phyloP scores from a whole-genome alignment of 176 grass and related monocot species.

The Carex parvula region DNA sequence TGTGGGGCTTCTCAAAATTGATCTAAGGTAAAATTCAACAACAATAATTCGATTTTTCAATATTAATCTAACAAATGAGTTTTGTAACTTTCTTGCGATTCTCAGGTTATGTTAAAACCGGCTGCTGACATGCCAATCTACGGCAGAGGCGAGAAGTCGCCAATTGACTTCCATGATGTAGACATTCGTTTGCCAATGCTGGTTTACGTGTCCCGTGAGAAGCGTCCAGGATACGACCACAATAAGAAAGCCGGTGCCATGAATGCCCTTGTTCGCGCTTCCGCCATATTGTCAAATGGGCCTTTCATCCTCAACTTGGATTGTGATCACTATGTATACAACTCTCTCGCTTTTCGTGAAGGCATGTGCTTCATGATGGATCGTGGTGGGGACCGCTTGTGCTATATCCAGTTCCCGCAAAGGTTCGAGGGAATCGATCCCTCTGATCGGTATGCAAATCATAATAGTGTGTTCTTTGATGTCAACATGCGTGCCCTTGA shows the following conservation, averaged over 20 bases:
- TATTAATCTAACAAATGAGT: background rate
- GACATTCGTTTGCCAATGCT: conserved; percentile 84
- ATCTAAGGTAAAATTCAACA: background rate
- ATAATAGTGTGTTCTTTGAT: conserved; percentile 97
- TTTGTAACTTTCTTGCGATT: conserved; percentile 22
- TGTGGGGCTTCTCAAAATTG: background rate
- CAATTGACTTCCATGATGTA: conserved; percentile 56
- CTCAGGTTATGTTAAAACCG: conserved; percentile 93
- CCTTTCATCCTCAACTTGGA: conserved; percentile 98
- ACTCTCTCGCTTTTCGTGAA: conserved; percentile 77
- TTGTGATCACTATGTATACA: conserved; percentile 95
- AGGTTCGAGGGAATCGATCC: conserved; percentile 95
- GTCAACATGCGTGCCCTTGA: conserved; percentile 99
- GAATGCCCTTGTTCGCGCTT: conserved; percentile 95
- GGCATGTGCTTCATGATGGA: conserved; percentile 99
- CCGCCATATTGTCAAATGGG: conserved; percentile 93
- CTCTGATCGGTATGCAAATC: conserved; percentile 93
- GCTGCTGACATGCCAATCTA: conserved; percentile 58
- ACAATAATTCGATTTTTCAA: background rate
- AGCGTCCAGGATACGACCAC: conserved; percentile 92
- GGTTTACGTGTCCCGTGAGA: conserved; percentile 91
- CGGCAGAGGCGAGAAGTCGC: conserved; percentile 48
- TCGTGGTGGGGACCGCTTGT: conserved; percentile 76
- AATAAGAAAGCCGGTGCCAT: conserved; percentile 98
- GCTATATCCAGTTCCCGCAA: conserved; percentile 94